Conservation (phyloP, 2,329 filamentous ascomycete species). For the Colletotrichum navitas region DNA sequence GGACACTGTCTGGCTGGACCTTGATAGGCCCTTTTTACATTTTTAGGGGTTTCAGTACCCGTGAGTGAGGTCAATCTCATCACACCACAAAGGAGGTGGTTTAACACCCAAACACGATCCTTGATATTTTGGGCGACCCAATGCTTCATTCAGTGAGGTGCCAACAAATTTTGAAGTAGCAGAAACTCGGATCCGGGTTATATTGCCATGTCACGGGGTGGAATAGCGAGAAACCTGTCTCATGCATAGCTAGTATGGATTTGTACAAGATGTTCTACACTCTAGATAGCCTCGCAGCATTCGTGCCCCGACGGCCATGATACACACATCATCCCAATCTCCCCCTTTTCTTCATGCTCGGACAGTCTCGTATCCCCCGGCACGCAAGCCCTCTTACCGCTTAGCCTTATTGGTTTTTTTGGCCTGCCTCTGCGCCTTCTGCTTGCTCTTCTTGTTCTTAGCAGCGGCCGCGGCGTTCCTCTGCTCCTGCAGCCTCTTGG, state of each 20-base stretch:
- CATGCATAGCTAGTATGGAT: conserved; percentile 32
- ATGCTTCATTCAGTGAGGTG: neutral
- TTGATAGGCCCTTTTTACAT: neutral
- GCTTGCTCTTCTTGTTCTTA: conserved; percentile 51
- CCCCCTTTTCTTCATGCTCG: neutral
- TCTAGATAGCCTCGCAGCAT: conserved; percentile 19
- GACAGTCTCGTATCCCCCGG: neutral
- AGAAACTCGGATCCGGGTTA: neutral
- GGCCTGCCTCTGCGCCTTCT: conserved; percentile 53
- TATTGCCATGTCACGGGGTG: no score
- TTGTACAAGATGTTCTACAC: conserved; percentile 42
- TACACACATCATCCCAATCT: conserved; percentile 14
- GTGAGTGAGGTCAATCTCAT: neutral
- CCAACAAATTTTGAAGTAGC: neutral
- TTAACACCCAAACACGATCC: neutral
- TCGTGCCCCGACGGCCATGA: conserved; percentile 3
- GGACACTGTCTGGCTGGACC: neutral
- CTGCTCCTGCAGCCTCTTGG: conserved; percentile 47
- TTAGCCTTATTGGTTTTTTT: conserved; percentile 49
- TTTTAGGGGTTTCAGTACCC: neutral
- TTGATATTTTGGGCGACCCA: neutral
- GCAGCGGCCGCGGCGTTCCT: conserved; percentile 46
- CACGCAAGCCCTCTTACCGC: conserved; percentile 14
- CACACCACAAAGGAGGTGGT: neutral
- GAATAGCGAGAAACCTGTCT: neutral